Percentiles rank a stretch among this genome's conserved stretches.
phyloP scores from a whole-genome alignment of 2,329 filamentous ascomycete genomes.

The Knoxdaviesia proteae region DNA sequence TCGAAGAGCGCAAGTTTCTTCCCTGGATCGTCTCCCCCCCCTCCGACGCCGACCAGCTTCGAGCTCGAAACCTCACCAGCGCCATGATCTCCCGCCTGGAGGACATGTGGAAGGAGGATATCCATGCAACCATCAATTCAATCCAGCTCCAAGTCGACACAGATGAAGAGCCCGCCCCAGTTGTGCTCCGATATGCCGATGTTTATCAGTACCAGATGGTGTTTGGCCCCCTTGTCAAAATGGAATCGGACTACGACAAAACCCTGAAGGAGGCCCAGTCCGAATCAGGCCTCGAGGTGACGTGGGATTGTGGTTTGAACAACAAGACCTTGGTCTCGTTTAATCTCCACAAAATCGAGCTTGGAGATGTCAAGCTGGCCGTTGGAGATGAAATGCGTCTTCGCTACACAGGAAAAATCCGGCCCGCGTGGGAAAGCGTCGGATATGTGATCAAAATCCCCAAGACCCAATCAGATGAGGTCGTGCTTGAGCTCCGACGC shows the following conservation, averaged over 20 bases:
- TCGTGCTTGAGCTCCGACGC: slow-evolving; percentile 82
- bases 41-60: slow-evolving; percentile 85
- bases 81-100: slow-evolving; percentile 93
- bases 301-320: slow-evolving; percentile 89
- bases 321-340: slow-evolving; percentile 96
- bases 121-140: background rate
- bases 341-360: slow-evolving; percentile 86
- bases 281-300: slow-evolving; percentile 82
- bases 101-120: slow-evolving; percentile 94
- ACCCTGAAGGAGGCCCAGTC: slow-evolving; percentile 97
- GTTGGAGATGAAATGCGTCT: slow-evolving; percentile 97
- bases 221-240: slow-evolving; percentile 93
- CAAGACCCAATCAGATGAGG: slow-evolving; percentile 96
- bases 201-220: slow-evolving; percentile 98
- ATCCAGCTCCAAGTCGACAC: slow-evolving; percentile 55
- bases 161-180: slow-evolving; percentile 86
- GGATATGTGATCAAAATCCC: slow-evolving; percentile 99
- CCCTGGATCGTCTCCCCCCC: slow-evolving; percentile 81
- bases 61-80: slow-evolving; percentile 77
- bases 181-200: slow-evolving; percentile 85
- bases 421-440: slow-evolving; percentile 86
- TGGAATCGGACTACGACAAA: slow-evolving; percentile 97
- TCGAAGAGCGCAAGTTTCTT: slow-evolving; percentile 88
- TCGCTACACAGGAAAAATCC: slow-evolving; percentile 73
- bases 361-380: slow-evolving; percentile 91